Evolutionary conservation across 495 filamentous ascomycete genomes (phyloP).

Genomic region (Friedmanniomyces endolithicus): DNA sequence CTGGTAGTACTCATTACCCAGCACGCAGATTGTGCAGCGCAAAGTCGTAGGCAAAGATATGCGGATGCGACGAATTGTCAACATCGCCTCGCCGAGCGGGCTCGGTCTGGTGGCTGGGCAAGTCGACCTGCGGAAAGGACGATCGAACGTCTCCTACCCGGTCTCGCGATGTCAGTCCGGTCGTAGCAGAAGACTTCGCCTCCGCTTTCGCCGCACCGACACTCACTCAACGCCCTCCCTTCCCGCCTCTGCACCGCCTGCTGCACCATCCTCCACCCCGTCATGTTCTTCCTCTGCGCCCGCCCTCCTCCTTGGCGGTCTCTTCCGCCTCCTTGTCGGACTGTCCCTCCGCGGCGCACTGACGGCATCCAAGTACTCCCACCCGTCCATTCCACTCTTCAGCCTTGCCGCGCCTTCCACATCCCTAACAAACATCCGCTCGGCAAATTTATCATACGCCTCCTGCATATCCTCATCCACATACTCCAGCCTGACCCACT

Average conservation of each 20-base stretch:
- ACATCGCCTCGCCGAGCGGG: background rate
- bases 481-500: conserved; percentile 53
- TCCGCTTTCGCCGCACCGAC: background rate
- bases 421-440: conserved; percentile 46
- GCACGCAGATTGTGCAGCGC: background rate
- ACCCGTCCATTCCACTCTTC: conserved; percentile 40
- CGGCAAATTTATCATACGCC: conserved; percentile 49
- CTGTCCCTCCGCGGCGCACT: conserved; percentile 47
- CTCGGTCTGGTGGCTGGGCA: background rate
- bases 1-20: background rate
- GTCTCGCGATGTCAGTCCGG: background rate
- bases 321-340: conserved; percentile 30
- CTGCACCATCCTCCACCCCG: conserved; percentile 2
- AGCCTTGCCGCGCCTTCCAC: conserved; percentile 38
- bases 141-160: background rate
- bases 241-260: background rate
- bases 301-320: conserved; percentile 12
- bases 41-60: background rate
- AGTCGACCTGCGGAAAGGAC: background rate
- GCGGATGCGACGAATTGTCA: background rate
- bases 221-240: background rate
- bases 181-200: background rate
- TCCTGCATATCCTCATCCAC: conserved; percentile 53
- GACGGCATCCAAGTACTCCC: conserved; percentile 52
- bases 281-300: conserved; percentile 9